Percentiles rank a stretch among this genome's conserved stretches.
Evolutionary conservation across 306 rosid species (phyloP).

Genomic region (Quercus ilex): DNA sequence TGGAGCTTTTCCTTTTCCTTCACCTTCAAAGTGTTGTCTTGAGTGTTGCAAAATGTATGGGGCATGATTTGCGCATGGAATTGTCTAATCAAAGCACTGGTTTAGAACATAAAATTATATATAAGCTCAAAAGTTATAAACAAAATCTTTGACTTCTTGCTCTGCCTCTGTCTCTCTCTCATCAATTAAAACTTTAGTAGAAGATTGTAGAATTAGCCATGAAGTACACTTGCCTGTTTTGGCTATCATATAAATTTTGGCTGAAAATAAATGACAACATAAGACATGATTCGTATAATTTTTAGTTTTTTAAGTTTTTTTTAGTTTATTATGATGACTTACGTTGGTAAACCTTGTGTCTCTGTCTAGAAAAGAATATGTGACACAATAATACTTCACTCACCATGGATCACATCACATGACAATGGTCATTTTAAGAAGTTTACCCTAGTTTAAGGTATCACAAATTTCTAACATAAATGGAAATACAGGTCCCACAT

Average conservation of each 20-base stretch:
- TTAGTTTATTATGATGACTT: neutral
- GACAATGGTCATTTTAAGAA: neutral
- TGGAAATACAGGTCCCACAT: constrained; percentile 24
- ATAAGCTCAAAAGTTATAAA: neutral
- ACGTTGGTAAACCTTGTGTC: neutral
- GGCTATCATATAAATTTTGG: too few relatives aligned
- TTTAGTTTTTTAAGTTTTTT: neutral
- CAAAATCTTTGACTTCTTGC: neutral
- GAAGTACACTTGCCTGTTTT: neutral
- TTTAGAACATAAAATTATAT: neutral
- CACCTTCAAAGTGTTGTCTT: neutral
- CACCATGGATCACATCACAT: neutral
- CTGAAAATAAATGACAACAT: too few relatives aligned
- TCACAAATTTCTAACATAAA: constrained; percentile 9
- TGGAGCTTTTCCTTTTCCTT: neutral
- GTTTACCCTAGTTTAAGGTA: constrained; percentile 1
- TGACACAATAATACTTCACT: neutral
- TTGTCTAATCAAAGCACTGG: neutral
- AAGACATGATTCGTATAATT: too few relatives aligned
- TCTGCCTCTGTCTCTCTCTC: neutral
- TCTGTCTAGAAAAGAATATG: neutral
- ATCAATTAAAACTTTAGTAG: neutral
- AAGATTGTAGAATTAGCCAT: neutral
- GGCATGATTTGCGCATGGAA: neutral
- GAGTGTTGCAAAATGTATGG: neutral